phyloP scores from a whole-genome alignment of 148 eudicot genomes.

The Simmondsia chinensis region DNA sequence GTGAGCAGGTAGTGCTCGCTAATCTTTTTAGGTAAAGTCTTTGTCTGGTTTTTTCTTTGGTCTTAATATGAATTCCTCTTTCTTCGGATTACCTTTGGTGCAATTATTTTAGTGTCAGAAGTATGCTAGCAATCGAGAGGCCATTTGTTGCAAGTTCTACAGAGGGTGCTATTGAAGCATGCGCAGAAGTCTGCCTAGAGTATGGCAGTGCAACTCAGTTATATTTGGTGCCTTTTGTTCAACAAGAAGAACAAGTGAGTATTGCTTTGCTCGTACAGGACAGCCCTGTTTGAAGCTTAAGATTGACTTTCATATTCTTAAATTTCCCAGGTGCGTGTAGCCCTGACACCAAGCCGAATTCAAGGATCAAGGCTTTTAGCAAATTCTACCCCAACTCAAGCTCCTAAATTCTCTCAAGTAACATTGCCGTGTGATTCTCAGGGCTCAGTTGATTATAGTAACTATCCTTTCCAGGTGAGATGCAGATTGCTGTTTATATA shows the following conservation, averaged over 20 bases:
- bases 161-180: conserved; percentile 30
- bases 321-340: conserved; percentile 50
- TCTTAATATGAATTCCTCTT: conserved; percentile 6
- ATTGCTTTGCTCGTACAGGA: background rate
- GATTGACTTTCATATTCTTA: conserved; percentile 10
- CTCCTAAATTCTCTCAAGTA: conserved; percentile 72
- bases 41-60: conserved; percentile 3
- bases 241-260: conserved; percentile 78
- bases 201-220: conserved; percentile 91
- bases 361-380: conserved; percentile 56
- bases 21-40: conserved; percentile 62
- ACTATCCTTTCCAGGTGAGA: conserved; percentile 83
- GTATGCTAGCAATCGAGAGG: conserved; percentile 89
- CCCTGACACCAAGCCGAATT: conserved; percentile 61
- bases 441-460: conserved; percentile 84
- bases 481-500: background rate
- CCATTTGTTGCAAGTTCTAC: conserved; percentile 58
- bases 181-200: conserved; percentile 58
- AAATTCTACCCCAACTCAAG: conserved; percentile 50
- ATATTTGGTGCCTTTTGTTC: conserved; percentile 76
- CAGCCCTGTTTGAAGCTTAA: background rate
- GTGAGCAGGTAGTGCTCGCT: conserved; percentile 80
- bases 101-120: conserved; percentile 48
- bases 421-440: conserved; percentile 84
- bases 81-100: conserved; percentile 1